Evolutionary conservation across 176 grass and related monocot species (phyloP).

Genomic region (Oryza glaberrima): DNA sequence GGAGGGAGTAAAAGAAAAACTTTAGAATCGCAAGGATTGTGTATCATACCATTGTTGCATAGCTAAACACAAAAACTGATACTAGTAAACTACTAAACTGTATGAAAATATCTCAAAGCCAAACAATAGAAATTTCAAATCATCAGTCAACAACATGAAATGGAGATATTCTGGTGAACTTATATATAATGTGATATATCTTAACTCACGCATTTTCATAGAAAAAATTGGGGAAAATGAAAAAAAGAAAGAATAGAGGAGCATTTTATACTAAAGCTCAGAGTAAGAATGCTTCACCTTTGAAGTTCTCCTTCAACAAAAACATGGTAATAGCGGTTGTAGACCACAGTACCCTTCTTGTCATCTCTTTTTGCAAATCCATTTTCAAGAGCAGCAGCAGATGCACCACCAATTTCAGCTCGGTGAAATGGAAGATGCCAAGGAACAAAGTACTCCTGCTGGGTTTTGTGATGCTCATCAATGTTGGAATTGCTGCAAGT

Average conservation of each 20-base stretch:
- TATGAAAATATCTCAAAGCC: background rate
- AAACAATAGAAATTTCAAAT: background rate
- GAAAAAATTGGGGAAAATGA: background rate
- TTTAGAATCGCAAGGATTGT: background rate
- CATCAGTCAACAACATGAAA: background rate
- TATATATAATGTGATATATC: background rate
- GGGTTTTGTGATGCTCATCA: constrained; percentile 45
- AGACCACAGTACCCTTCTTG: constrained; percentile 88
- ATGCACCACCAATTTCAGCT: constrained; percentile 88
- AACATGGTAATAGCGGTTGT: constrained; percentile 94
- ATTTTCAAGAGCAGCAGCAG: constrained; percentile 74
- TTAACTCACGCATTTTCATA: constrained; percentile 6
- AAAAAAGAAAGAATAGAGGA: background rate
- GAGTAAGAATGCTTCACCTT: constrained; percentile 57
- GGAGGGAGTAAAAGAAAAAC: background rate
- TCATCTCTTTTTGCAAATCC: constrained; percentile 93
- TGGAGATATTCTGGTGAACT: constrained; percentile 5
- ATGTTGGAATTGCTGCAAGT: constrained; percentile 2
- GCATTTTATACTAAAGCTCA: constrained; percentile 7
- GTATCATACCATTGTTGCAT: background rate
- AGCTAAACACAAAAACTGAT: constrained; percentile 21
- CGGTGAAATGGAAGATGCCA: constrained; percentile 97
- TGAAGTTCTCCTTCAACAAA: constrained; percentile 96
- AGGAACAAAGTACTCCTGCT: constrained; percentile 98
- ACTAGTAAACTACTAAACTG: background rate